Percentiles rank a stretch among this genome's conserved stretches.
These are phyloP conservation scores for Mortierella sp. DNA, from an alignment of 371 early-diverging fungal species.

Conservation along the genomic window DNA sequence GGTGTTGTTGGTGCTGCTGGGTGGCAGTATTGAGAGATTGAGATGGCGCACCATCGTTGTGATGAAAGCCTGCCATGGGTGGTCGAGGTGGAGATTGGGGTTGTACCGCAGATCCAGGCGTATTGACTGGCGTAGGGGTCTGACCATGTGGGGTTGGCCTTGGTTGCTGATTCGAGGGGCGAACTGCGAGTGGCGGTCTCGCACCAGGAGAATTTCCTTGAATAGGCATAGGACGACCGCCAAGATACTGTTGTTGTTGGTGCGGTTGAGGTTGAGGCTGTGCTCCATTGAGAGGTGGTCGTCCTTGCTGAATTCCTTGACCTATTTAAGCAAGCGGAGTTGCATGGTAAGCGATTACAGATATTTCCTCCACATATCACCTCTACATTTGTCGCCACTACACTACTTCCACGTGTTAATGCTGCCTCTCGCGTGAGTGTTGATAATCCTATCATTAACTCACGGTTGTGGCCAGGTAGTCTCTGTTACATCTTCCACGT, in stretches of 20 bases:
- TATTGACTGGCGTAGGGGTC: constrained; percentile 37
- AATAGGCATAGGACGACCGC: constrained; percentile 33
- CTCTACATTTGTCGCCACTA: not conserved
- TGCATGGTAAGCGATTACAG: not conserved
- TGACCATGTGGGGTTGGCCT: constrained; percentile 26
- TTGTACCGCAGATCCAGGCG: constrained; percentile 35
- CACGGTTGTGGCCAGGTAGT: not conserved
- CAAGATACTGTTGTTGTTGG: constrained; percentile 30
- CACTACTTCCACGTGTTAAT: not conserved
- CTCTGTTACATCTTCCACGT: not conserved
- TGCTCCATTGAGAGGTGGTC: constrained; percentile 34
- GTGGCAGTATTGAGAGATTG: constrained; percentile 15
- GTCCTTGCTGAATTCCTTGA: constrained; percentile 9
- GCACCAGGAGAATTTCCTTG: constrained; percentile 34
- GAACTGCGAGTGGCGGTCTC: constrained; percentile 31
- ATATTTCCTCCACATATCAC: constrained; percentile 4
- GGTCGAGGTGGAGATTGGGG: constrained; percentile 34
- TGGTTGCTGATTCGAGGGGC: constrained; percentile 36
- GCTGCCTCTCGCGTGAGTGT: too few species aligned
- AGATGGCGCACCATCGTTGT: constrained; percentile 22
- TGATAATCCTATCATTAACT: not conserved
- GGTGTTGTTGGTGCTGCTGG: constrained; percentile 31
- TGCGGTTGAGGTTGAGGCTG: constrained; percentile 7
- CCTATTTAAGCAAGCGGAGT: constrained; percentile 12
- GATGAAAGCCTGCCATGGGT: constrained; percentile 17